Evolutionary conservation across 257 asterid species (phyloP), one percentile per base, ranked within the genome.

Genomic region (Anisodus acutangulus): DNA sequence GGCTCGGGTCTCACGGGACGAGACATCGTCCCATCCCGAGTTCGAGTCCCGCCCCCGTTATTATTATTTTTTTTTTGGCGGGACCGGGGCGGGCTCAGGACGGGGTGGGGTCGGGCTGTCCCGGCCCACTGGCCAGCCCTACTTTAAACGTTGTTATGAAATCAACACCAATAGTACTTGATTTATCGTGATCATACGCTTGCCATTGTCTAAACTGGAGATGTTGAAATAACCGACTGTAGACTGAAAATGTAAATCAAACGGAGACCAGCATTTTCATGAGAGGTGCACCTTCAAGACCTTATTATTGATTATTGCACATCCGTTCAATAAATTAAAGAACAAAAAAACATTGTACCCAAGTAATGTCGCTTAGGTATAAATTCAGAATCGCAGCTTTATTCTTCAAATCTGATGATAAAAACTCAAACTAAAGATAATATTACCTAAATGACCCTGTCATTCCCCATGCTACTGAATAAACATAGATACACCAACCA

Each of bases 401-500:
- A 78, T 78, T 78, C 82, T 78, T 78, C 64, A 78, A 78, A 15
- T 78, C 82, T 53, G 49, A 16, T 53, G 64, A 53, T 8, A 78
- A 31, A 78, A 31, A 78, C 60, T 53, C 82, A 53, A 78, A 53
- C 82, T 78, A 15, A 26, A 78, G 64, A 78, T 53, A 78, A 78
- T 15, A 47, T 22, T 53, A 76, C 81, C 81, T 76, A 49, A 41
- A 11, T 49, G 80, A 74, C 41, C 43, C n/a, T 64, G 43, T 74
- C 43, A 5, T 22, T 49, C 63, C 63, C 63, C 62, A 8, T 76
- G 63, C 63, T 70, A 84, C 80, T 81, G 76, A 80, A 88, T 81
- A 68, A 83, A 85, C 63, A 83, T 76, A 53, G 87, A 89, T 89
- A 91, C 89, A 80, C 84, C 83, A 87, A 88, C 82, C 85, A 87